phyloP scores from a whole-genome alignment of 352 stramenopile species.

The Pythium coloratum region DNA sequence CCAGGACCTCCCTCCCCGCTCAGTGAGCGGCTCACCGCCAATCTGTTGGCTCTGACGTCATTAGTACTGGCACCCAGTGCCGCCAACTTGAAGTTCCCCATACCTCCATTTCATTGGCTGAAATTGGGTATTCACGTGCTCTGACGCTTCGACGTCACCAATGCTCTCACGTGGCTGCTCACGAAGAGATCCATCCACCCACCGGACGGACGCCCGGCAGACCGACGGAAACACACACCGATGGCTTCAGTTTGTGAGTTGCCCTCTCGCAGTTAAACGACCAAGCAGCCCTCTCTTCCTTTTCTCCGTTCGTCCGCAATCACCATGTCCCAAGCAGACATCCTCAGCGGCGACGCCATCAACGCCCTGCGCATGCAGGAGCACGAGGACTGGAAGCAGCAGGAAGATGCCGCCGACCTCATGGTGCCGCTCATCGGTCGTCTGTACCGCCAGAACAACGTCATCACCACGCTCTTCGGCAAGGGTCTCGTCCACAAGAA shows the following conservation, averaged over 20 bases:
- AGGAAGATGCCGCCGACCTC: slow-evolving; percentile 80
- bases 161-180: not conserved
- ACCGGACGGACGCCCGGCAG: slow-evolving; percentile 6
- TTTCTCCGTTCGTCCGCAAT: not conserved
- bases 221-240: slow-evolving; percentile 12
- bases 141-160: slow-evolving; percentile 21
- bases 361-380: slow-evolving; percentile 56
- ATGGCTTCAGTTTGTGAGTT: slow-evolving; percentile 21
- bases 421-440: slow-evolving; percentile 84
- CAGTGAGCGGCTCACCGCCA: not conserved
- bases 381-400: slow-evolving; percentile 73
- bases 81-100: slow-evolving; percentile 19
- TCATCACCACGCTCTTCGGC: slow-evolving; percentile 81
- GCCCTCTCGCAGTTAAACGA: slow-evolving; percentile 11
- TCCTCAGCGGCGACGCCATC: slow-evolving; percentile 49
- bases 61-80: not conserved
- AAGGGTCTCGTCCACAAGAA: slow-evolving; percentile 86
- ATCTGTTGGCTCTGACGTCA: slow-evolving; percentile 8
- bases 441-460: slow-evolving; percentile 83
- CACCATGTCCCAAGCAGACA: slow-evolving; percentile 32
- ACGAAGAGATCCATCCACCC: slow-evolving; percentile 11
- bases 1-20: no score
- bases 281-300: slow-evolving; percentile 5
- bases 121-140: slow-evolving; percentile 6
- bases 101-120: slow-evolving; percentile 12